These are phyloP conservation scores for Macaranga tanarius DNA, from an alignment of 441 rosid species.

Conservation along the genomic window DNA sequence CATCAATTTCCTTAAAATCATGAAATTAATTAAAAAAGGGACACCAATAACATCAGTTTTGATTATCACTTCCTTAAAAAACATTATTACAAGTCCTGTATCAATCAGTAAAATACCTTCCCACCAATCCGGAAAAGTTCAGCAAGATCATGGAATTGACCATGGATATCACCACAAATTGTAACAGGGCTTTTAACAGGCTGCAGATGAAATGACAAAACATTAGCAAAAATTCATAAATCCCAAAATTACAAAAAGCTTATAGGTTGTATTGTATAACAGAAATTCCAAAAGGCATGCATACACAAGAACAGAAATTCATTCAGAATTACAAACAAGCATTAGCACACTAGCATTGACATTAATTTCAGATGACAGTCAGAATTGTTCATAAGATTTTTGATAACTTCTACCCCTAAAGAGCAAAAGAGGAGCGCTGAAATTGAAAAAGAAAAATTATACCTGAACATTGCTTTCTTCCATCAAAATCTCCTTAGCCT, in stretches of 20 bases:
- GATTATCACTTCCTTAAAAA: neutral
- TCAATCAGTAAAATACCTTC: conserved; percentile 47
- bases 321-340: neutral
- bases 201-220: conserved; percentile 39
- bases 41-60: neutral
- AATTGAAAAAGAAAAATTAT: neutral
- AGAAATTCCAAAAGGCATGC: neutral
- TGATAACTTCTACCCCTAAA: neutral
- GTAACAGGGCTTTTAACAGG: conserved; percentile 94
- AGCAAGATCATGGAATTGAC: conserved; percentile 94
- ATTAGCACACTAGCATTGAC: neutral
- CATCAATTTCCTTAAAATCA: neutral
- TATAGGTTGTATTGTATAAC: neutral
- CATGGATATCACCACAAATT: conserved; percentile 90
- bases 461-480: conserved; percentile 81
- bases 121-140: conserved; percentile 96
- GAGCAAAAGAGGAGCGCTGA: neutral
- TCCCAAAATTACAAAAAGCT: neutral
- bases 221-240: neutral
- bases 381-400: neutral
- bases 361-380: neutral
- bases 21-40: neutral
- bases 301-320: neutral
- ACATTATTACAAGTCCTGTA: neutral
- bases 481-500: conserved; percentile 78